Percentiles rank a stretch among this genome's conserved stretches.
phyloP scores from a whole-genome alignment of 2,329 filamentous ascomycete genomes.

The Microdochium trichocladiopsis region DNA sequence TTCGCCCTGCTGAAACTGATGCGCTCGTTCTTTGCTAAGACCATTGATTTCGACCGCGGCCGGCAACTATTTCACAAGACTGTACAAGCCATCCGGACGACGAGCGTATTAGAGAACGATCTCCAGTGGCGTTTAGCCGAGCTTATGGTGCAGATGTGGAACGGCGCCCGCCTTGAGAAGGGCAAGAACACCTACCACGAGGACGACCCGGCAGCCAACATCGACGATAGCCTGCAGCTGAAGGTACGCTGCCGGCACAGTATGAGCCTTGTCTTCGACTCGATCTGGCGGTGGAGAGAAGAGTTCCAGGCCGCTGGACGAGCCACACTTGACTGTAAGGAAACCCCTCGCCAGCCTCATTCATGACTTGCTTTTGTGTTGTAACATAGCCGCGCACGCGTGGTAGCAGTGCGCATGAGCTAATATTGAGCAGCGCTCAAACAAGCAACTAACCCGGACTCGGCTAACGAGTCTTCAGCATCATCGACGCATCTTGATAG shows the following conservation, averaged over 20 bases:
- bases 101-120: conserved; percentile 72
- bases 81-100: conserved; percentile 61
- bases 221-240: conserved; percentile 68
- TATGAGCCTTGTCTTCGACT: conserved; percentile 80
- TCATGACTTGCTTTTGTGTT: conserved; percentile 5
- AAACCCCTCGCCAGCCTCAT: conserved; percentile 4
- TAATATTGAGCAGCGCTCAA: conserved; percentile 57
- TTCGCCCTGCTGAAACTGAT: conserved; percentile 75
- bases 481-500: conserved; percentile 59
- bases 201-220: conserved; percentile 40
- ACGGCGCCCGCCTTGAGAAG: conserved; percentile 52
- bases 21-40: conserved; percentile 66
- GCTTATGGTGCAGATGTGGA: conserved; percentile 85
- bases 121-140: conserved; percentile 73
- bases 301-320: conserved; percentile 68
- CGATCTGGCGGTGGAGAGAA: conserved; percentile 79
- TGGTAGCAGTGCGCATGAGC: conserved; percentile 4
- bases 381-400: neutral
- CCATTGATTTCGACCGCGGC: conserved; percentile 63
- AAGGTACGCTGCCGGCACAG: conserved; percentile 80
- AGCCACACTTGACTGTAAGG: conserved; percentile 64
- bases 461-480: conserved; percentile 64
- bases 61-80: conserved; percentile 64
- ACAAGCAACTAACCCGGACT: conserved; percentile 81
- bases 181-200: conserved; percentile 38